phyloP scores from a whole-genome alignment of 768 basidiomycete species.

The Trametes villosa region DNA sequence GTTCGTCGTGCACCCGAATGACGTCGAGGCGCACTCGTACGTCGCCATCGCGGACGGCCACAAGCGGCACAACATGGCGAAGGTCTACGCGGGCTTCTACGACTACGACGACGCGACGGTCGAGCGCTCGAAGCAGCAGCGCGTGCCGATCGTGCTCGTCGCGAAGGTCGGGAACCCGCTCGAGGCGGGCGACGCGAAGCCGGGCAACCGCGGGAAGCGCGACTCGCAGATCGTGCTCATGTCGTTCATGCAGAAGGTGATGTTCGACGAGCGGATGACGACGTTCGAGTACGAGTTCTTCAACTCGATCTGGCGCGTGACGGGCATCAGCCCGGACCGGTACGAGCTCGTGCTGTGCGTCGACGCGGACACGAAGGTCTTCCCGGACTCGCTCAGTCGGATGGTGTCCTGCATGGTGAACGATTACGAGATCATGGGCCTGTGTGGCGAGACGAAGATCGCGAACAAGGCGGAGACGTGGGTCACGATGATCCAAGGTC shows the following conservation, averaged over 20 bases:
- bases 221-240: conserved; percentile 98
- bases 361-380: conserved; percentile 98
- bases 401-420: conserved; percentile 97
- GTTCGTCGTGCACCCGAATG: conserved; percentile 73
- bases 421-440: conserved; percentile 97
- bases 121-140: conserved; percentile 93
- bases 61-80: conserved; percentile 99
- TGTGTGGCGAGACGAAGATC: conserved; percentile 99
- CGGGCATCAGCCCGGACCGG: conserved; percentile 93
- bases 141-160: conserved; percentile 93
- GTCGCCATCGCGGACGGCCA: conserved; percentile 99
- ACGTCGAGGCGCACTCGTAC: conserved; percentile 94
- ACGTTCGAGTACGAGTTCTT: conserved; percentile 99
- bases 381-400: conserved; percentile 95
- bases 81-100: conserved; percentile 98
- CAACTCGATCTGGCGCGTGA: conserved; percentile 95
- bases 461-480: conserved; percentile 99
- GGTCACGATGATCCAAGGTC: conserved; percentile 99
- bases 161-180: conserved; percentile 95
- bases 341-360: conserved; percentile 96
- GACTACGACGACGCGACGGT: conserved; percentile 90
- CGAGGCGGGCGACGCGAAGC: conserved; percentile 88
- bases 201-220: conserved; percentile 98
- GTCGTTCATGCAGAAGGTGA: conserved; percentile 97
- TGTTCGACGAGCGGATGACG: conserved; percentile 99